Conservation (phyloP, 2,329 filamentous ascomycete genomes). For the Dactylellina parvicollis region DNA sequence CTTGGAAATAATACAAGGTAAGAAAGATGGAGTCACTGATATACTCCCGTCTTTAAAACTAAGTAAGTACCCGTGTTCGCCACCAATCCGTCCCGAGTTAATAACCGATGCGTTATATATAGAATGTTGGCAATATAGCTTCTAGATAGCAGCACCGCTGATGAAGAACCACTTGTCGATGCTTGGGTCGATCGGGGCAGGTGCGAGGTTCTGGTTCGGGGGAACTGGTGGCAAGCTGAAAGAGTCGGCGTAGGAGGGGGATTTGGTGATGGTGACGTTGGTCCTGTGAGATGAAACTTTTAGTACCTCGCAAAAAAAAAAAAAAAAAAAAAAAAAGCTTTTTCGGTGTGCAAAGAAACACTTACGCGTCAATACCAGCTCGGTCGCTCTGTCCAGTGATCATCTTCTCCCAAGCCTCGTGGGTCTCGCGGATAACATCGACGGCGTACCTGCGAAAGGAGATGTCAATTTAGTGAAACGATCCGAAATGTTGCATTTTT, state of each 20-base stretch:
- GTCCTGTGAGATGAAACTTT: constrained; percentile 68
- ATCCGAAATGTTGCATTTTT: neutral
- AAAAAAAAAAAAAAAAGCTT: constrained; percentile 57
- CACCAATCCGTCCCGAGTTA: neutral
- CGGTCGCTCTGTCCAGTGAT: constrained; percentile 86
- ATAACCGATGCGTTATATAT: neutral
- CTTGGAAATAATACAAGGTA: no score
- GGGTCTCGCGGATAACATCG: constrained; percentile 94
- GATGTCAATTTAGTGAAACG: neutral
- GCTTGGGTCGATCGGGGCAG: constrained; percentile 90
- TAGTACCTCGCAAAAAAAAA: constrained; percentile 56
- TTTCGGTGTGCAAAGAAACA: constrained; percentile 57
- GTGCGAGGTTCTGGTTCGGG: constrained; percentile 77
- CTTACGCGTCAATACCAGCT: constrained; percentile 83
- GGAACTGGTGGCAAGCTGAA: constrained; percentile 80
- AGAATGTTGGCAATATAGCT: neutral
- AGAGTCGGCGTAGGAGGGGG: constrained; percentile 74
- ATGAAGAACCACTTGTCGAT: constrained; percentile 99
- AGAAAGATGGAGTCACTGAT: neutral
- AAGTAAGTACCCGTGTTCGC: neutral
- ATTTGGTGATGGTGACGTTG: constrained; percentile 81
- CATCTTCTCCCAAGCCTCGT: constrained; percentile 95
- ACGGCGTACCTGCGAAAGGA: constrained; percentile 78
- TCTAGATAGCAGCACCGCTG: constrained; percentile 86
- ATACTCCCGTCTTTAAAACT: neutral